These are phyloP conservation scores for Tolypocladium pustulatum DNA, from an alignment of 2,329 filamentous ascomycete species.

Conservation along the genomic window DNA sequence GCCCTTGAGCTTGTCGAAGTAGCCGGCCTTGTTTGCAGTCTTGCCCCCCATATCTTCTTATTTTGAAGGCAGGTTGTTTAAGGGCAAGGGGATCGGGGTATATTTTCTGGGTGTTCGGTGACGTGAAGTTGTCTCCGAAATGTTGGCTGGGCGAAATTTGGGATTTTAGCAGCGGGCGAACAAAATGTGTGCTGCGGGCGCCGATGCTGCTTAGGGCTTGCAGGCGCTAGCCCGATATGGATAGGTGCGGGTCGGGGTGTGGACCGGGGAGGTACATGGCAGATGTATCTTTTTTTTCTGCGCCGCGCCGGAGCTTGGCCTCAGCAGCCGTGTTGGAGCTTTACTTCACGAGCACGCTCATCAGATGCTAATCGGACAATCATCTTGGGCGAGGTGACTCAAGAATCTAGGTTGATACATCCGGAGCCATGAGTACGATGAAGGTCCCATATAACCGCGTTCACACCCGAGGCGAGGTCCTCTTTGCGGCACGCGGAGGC, in stretches of 20 bases:
- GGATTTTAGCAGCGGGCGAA: conserved; percentile 9
- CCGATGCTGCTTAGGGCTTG: conserved; percentile 25
- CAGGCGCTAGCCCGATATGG: conserved; percentile 15
- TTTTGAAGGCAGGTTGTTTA: conserved; percentile 97
- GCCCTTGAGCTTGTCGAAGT: conserved; percentile 99
- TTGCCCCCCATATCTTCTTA: conserved; percentile 99
- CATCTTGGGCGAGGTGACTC: background rate
- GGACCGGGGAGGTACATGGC: conserved; percentile 14
- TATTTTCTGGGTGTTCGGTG: conserved; percentile 13
- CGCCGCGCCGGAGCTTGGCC: background rate
- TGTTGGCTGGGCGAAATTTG: conserved; percentile 9
- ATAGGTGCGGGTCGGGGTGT: background rate
- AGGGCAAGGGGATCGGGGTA: conserved; percentile 50
- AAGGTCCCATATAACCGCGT: conserved; percentile 57
- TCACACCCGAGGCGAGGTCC: conserved; percentile 39
- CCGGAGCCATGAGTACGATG: conserved; percentile 18
- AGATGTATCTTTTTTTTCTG: conserved; percentile 23
- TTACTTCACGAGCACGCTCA: background rate
- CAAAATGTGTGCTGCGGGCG: conserved; percentile 20
- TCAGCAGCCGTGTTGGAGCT: background rate
- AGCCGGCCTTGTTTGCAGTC: conserved; percentile 81
- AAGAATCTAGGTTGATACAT: background rate
- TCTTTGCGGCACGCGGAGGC: conserved; percentile 67
- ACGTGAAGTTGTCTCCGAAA: conserved; percentile 11
- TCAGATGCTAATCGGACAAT: background rate